Evolutionary conservation across 2,329 filamentous ascomycete species (phyloP).

Genomic region (Xylaria sp.): DNA sequence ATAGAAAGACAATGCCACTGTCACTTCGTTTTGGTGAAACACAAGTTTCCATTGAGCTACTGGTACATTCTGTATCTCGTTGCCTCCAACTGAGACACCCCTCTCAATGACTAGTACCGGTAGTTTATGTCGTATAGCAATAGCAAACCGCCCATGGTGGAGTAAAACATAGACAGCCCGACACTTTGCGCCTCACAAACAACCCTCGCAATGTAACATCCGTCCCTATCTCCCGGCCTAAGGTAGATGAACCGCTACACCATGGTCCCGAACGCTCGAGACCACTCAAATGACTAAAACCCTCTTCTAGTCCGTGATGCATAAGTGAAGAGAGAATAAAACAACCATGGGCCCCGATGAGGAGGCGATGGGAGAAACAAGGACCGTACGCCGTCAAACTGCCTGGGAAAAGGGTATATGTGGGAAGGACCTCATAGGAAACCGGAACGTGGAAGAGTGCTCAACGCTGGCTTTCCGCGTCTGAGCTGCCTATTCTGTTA

Average conservation of each 20-base stretch:
- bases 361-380: neutral
- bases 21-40: too few species aligned
- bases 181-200: neutral
- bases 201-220: neutral
- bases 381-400: constrained; percentile 5
- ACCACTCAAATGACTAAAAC: neutral
- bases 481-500: neutral
- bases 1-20: too few species aligned
- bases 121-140: neutral
- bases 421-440: constrained; percentile 5
- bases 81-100: neutral
- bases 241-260: neutral
- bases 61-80: neutral
- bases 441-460: constrained; percentile 1
- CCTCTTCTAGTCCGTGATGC: neutral
- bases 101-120: neutral
- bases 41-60: too few species aligned
- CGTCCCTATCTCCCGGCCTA: neutral
- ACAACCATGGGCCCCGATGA: neutral
- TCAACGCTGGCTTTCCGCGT: constrained; percentile 4
- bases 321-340: neutral
- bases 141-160: neutral
- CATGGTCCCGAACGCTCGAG: neutral
- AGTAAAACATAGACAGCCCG: neutral
- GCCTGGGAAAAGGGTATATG: constrained; percentile 11